Percentiles rank a stretch among this genome's conserved stretches.
Evolutionary conservation across 1,284 basidiomycete species (phyloP).

Genomic region (Ceratobasidium sp.): DNA sequence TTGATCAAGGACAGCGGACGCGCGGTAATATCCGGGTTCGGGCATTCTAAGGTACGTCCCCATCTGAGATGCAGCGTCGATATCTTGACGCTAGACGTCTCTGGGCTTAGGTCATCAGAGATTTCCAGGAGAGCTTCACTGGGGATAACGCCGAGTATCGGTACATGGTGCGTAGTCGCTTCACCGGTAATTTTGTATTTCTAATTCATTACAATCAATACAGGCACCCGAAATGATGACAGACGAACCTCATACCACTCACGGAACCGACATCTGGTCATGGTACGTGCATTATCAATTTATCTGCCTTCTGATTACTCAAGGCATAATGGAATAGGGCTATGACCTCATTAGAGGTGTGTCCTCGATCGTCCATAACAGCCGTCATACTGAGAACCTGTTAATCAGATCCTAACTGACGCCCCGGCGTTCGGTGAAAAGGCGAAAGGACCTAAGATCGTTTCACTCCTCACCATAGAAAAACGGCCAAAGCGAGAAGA

Average conservation of each 20-base stretch:
- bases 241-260: conserved; percentile 9
- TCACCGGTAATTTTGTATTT: too few species aligned
- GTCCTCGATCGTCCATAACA: background rate
- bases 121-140: conserved; percentile 14
- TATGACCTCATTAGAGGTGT: conserved; percentile 30
- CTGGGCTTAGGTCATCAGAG: conserved; percentile 19
- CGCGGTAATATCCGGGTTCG: conserved; percentile 35
- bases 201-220: too few species aligned
- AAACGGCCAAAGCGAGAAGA: background rate
- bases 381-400: background rate
- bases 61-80: background rate
- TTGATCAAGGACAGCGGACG: conserved; percentile 38
- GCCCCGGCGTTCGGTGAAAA: conserved; percentile 18
- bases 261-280: conserved; percentile 28
- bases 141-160: conserved; percentile 36
- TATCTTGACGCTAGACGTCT: background rate
- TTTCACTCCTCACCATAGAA: background rate
- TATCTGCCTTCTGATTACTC: too few species aligned
- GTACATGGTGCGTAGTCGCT: conserved; percentile 17
- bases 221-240: conserved; percentile 30
- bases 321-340: background rate
- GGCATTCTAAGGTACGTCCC: conserved; percentile 22
- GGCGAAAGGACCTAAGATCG: conserved; percentile 11
- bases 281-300: background rate
- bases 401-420: conserved; percentile 28